Evolutionary conservation across 2,329 filamentous ascomycete genomes (phyloP), one percentile per base, ranked within the genome.

Genomic region (Fusarium coicis): DNA sequence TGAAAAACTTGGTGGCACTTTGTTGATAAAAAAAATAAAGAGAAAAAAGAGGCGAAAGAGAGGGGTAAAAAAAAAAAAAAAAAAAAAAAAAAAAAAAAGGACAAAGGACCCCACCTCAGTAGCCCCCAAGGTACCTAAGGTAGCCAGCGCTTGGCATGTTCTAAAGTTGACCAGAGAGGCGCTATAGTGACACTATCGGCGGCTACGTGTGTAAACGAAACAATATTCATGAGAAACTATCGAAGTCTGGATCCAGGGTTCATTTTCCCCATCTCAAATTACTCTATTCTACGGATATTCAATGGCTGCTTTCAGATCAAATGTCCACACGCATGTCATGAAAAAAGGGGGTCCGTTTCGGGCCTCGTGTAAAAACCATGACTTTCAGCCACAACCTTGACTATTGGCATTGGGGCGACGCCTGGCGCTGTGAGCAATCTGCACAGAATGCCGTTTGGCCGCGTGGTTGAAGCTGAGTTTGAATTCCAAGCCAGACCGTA

Each of bases 141-240:
- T 43, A 56, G 14, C 34, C 49, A 49, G 30, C 49, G 34, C 55
- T 56, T 73, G 64, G 49, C 54, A 30, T 57, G 66, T 39, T 61
- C 54, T 53, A 56, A 54, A 46, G 49, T 55, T 34, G 43, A 52
- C 40, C 57, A 63, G 46, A 63, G 43, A 61, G 53, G 47, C 47
- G 59, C 67, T 62, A 63, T 52, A 36, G 19, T n/a, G 39, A 32
- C 64, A 55, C 74, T 72, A 74, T 76, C 56, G 70, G 66, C 54
- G 62, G 58, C 61, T 71, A 74, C 39, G 30, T 47, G 57, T 61
- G 46, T 49, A 77, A 74, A 72, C 74, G 69, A 74, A 70, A 75
- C 69, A 70, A 73, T 75, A 46, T 47, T 76, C 40, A 40, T 40
- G 37, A 68, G 59, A 56, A 43, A 61, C 74, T 76, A 75, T 72